A percentile compares a stretch with the other conserved stretches of the same genome.
These are phyloP conservation scores for Penicillium paxilli DNA, from an alignment of 495 filamentous ascomycete genomes.

Conservation along the genomic window DNA sequence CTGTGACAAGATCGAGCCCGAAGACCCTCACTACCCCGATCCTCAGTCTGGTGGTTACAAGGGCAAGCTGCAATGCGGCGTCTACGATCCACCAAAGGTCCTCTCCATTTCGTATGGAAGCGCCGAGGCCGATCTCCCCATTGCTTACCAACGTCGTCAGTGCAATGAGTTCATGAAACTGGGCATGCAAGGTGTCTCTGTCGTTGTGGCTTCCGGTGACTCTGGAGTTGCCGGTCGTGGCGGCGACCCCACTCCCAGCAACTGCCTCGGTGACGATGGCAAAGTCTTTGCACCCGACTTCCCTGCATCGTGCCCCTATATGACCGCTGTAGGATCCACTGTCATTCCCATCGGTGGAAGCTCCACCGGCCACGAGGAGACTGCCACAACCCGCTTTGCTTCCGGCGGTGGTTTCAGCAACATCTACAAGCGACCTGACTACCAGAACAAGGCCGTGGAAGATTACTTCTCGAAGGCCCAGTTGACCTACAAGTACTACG, in stretches of 20 bases:
- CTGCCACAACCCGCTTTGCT: slow-evolving; percentile 44
- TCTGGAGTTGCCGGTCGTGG: slow-evolving; percentile 53
- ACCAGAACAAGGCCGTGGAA: slow-evolving; percentile 55
- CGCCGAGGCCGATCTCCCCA: slow-evolving; percentile 51
- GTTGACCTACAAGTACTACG: slow-evolving; percentile 43
- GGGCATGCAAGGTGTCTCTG: slow-evolving; percentile 59
- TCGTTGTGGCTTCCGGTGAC: slow-evolving; percentile 63
- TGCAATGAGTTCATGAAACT: slow-evolving; percentile 67
- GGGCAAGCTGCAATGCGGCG: slow-evolving; percentile 61
- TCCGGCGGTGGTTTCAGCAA: slow-evolving; percentile 72
- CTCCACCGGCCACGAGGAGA: slow-evolving; percentile 39
- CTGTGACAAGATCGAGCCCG: slow-evolving; percentile 37
- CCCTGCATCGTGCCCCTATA: slow-evolving; percentile 51
- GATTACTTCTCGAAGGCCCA: slow-evolving; percentile 50
- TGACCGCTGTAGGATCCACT: slow-evolving; percentile 54
- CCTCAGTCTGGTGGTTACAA: slow-evolving; percentile 52
- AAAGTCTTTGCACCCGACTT: slow-evolving; percentile 51
- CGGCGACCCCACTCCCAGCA: slow-evolving; percentile 33
- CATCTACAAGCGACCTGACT: slow-evolving; percentile 59
- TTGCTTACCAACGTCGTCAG: slow-evolving; percentile 54
- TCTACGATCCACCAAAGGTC: slow-evolving; percentile 58
- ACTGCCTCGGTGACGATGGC: slow-evolving; percentile 39
- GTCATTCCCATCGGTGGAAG: slow-evolving; percentile 37
- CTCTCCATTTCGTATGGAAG: slow-evolving; percentile 60
- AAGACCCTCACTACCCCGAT: slow-evolving; percentile 58